Percentiles rank a stretch among this genome's conserved stretches.
These are phyloP conservation scores for Pseudozyma thailandica DNA, from an alignment of 1,284 basidiomycete genomes.

Conservation along the genomic window DNA sequence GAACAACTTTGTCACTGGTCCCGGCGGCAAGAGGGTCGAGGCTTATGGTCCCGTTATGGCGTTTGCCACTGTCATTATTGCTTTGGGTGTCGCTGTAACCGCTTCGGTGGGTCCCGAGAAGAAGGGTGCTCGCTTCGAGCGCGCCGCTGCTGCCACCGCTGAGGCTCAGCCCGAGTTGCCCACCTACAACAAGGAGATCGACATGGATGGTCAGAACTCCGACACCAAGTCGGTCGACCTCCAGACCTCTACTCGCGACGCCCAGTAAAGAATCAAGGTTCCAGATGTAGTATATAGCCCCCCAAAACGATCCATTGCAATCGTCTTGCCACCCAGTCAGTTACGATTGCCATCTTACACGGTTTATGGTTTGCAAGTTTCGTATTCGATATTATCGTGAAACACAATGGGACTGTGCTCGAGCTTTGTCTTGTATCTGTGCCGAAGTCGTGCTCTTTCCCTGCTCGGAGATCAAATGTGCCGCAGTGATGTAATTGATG, in stretches of 20 bases:
- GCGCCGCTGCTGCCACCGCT: conserved; percentile 41
- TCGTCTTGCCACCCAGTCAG: no score
- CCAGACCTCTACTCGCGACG: conserved; percentile 16
- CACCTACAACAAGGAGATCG: conserved; percentile 28
- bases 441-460: no score
- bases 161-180: conserved; percentile 23
- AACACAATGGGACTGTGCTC: no score
- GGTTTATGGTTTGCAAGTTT: no score
- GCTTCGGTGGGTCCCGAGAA: conserved; percentile 52
- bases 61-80: conserved; percentile 52
- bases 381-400: no score
- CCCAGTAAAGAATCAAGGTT: conserved; percentile 14
- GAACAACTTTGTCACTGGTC: conserved; percentile 22
- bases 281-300: no score
- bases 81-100: conserved; percentile 27
- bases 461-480: no score
- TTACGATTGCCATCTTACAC: no score
- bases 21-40: conserved; percentile 26
- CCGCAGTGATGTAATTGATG: no score
- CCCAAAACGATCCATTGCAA: no score
- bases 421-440: no score
- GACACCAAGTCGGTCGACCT: conserved; percentile 31
- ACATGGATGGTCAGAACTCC: conserved; percentile 23
- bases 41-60: conserved; percentile 57
- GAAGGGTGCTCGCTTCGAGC: conserved; percentile 49